Percentiles rank a stretch among this genome's conserved stretches.
phyloP scores from a whole-genome alignment of 805 yeast species.

The Teunomyces stri region DNA sequence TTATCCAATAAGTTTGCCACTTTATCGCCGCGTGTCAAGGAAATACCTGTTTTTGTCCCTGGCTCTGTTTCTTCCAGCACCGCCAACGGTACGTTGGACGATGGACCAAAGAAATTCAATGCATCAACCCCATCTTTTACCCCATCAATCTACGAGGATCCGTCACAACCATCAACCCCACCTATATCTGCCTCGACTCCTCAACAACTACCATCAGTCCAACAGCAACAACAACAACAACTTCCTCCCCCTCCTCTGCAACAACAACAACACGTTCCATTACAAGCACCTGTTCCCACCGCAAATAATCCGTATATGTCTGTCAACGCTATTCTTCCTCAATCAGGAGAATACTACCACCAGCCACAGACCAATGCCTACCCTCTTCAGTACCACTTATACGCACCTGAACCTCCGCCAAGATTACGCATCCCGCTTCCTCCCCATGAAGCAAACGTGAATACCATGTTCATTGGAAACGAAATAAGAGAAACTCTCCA shows the following conservation, averaged over 20 bases:
- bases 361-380: conserved; percentile 25
- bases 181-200: background rate
- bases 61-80: background rate
- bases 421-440: conserved; percentile 57
- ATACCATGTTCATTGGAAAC: conserved; percentile 68
- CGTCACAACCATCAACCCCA: background rate
- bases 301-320: conserved; percentile 22
- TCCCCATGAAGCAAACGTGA: conserved; percentile 69
- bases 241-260: background rate
- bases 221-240: conserved; percentile 3
- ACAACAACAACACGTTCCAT: conserved; percentile 1
- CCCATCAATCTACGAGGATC: conserved; percentile 18
- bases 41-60: conserved; percentile 51
- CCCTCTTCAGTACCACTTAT: conserved; percentile 78
- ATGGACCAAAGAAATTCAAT: conserved; percentile 28
- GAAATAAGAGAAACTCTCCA: conserved; percentile 69
- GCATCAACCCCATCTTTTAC: conserved; percentile 40
- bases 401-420: conserved; percentile 88
- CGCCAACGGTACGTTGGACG: conserved; percentile 8
- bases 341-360: conserved; percentile 19
- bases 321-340: conserved; percentile 11
- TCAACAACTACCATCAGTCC: background rate
- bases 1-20: conserved; percentile 39
- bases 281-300: background rate
- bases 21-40: conserved; percentile 49